Conservation (phyloP, 192 early-diverging fungal species). For the Obelidium mucronatum region DNA sequence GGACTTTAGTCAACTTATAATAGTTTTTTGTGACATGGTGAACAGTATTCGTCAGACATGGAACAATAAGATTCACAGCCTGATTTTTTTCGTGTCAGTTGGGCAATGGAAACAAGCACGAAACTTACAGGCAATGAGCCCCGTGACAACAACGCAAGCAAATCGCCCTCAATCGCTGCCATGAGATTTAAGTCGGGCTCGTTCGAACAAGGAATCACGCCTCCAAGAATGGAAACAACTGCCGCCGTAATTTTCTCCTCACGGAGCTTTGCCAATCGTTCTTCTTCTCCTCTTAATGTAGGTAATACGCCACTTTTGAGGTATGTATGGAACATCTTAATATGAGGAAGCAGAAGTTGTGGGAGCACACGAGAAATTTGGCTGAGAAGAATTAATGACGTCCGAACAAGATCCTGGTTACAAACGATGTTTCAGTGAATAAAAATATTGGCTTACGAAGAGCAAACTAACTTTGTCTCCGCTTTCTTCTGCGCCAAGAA, state of each 20-base stretch:
- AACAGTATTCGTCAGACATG: conserved; percentile 77
- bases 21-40: conserved; percentile 50
- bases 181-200: conserved; percentile 65
- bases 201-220: conserved; percentile 56
- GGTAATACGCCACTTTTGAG: neutral
- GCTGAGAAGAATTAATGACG: conserved; percentile 33
- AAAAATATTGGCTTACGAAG: neutral
- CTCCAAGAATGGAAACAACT: conserved; percentile 54
- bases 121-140: conserved; percentile 53
- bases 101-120: neutral
- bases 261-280: conserved; percentile 46
- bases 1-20: conserved; percentile 39
- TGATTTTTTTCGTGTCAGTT: too few relatives aligned
- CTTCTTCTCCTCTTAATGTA: neutral
- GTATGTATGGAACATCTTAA: conserved; percentile 52
- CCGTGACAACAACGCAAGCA: conserved; percentile 63
- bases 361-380: conserved; percentile 62
- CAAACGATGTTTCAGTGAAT: neutral
- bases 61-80: conserved; percentile 71
- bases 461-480: conserved; percentile 20
- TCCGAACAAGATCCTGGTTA: conserved; percentile 33
- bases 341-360: conserved; percentile 57
- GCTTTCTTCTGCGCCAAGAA: conserved; percentile 71
- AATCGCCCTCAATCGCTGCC: conserved; percentile 63
- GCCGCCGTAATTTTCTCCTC: conserved; percentile 31